Base-by-base conservation (phyloP, 805 yeast genomes). In the Ogataea methanolica region DNA sequence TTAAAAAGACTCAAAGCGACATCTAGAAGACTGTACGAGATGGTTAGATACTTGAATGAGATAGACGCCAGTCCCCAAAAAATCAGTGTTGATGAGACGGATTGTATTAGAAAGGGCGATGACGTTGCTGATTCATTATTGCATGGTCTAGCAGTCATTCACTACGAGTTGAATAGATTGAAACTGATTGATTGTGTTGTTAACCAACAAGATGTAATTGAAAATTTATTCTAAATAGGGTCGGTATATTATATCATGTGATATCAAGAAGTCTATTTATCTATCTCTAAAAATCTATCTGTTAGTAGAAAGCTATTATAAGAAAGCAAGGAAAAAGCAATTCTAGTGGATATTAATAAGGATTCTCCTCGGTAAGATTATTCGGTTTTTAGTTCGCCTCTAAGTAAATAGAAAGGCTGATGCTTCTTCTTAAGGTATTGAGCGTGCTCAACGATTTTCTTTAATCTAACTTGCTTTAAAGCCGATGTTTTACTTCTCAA, bases 71-170 rank as follows among this genome's bases (percentile, higher is more conserved):
- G n/a, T 5, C 42, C 19, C 6, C 17, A 49, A 31, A 41, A 36
- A 33, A 50, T 44, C 14, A 41, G 50, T 5, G 33, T 46, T 8
- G 48, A 43, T 23, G 54, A 50, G 21, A 35, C 44, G 7, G 59
- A 57, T 44, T 53, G 57, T 7, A 44, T 34, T 3, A 52, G 48
- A 31, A 83, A 83, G 58, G 76, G 77, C 39, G 91, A 84, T 59
- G 91, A 84, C 59, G 65, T 83, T 46, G 76, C 82, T 8, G 91
- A 84, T 59, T 72, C 84, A 0, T 65, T 83, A n/a, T 63, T 83
- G 15, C 88, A 84, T 60, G 85, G 79, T 1, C 49, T 82, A 2
- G 71, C 78, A 0, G 76, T 78, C 71, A 44, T 68, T 14, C 57
- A 65, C 12, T 80, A 83, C 77, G 66, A 70, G 35, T 38, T 53